A percentile compares a stretch with the other conserved stretches of the same genome.
Conservation (phyloP, 23 red algal species). For the Rhodosorus marinus region DNA sequence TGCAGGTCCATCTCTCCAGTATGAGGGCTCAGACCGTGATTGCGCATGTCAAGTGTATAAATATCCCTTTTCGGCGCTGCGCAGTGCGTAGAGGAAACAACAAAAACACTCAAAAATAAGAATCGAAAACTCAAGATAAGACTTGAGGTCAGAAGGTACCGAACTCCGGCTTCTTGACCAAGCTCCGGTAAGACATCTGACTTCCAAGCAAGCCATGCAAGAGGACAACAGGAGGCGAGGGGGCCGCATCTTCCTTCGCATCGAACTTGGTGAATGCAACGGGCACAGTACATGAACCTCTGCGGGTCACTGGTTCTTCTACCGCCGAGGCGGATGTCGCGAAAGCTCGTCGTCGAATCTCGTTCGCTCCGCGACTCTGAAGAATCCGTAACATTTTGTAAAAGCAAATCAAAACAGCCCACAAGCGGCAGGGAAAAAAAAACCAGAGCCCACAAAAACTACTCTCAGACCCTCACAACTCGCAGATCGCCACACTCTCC, state of each 20-base stretch:
- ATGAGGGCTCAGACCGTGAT: slow-evolving; percentile 73
- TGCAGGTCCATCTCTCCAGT: slow-evolving; percentile 36
- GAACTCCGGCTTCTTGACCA: slow-evolving; percentile 65
- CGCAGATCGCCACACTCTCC: too few relatives aligned
- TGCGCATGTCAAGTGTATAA: slow-evolving; percentile 52
- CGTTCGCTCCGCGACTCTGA: too few relatives aligned
- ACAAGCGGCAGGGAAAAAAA: too few relatives aligned
- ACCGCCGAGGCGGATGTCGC: too few relatives aligned
- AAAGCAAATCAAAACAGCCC: too few relatives aligned
- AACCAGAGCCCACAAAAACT: too few relatives aligned
- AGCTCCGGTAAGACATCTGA: slow-evolving; percentile 43
- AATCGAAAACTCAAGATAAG: neutral
- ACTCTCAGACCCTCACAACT: too few relatives aligned
- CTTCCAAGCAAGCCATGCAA: slow-evolving; percentile 79
- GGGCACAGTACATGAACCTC: too few relatives aligned
- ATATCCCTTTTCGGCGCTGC: slow-evolving; percentile 9
- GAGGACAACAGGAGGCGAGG: slow-evolving; percentile 42
- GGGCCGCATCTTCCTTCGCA: neutral
- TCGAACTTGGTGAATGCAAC: neutral
- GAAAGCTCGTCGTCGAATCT: too few relatives aligned
- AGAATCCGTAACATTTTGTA: too few relatives aligned
- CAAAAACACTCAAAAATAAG: neutral
- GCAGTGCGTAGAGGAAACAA: slow-evolving; percentile 9
- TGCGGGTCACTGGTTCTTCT: too few relatives aligned
- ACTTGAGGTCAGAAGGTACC: neutral